Base-by-base conservation (phyloP, 2,329 filamentous ascomycete species). In the Microdochium trichocladiopsis region DNA sequence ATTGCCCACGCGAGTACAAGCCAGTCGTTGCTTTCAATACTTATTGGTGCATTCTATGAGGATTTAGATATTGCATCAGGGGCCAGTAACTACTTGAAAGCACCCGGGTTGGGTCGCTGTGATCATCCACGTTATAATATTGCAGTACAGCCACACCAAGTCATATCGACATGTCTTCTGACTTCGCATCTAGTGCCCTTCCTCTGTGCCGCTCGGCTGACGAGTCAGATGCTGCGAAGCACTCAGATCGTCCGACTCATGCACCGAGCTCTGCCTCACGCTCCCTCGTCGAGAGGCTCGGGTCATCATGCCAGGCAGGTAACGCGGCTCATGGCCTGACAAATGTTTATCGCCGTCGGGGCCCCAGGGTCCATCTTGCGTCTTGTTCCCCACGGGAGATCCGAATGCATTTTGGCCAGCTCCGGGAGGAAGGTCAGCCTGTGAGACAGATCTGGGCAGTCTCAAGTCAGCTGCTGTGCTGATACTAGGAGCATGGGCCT, bases 281-380 rank as follows among this genome's bases (percentile, higher is more conserved):
- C 76, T 78, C 45, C 69, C 72, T 50, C 66, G 73, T 50, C 75
- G 69, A 48, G 71, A 70, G 62, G 74, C 74, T 51, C 77, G 69
- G 16, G 76, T 74, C 47, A 90, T 77, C 28, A 91, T 78, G 0
- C 87, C 87, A 0, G 88, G 88, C 57, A 90, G 88, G 56, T 90
- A 82, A 56, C 76, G 79, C 11, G 86, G 87, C 65, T 90, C 86
- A 49, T 72, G 77, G 3, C 77, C 81, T 12, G 75, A 79, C 11
- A 82, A 63, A 57, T 80, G 75, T 51, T 71, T 58, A 54, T 45
- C 41, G 21, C 41, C 18, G 6, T 45, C 41, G 22, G 18, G 14
- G 11, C 12, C 18, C 41, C 41, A 45, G 4, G 41, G 22, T 22
- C 41, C 41, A 21, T 45, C 41, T 12, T 45, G 41, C 12, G 21